These are phyloP conservation scores for Pichia nakasei DNA, from an alignment of 805 yeast genomes.

Conservation along the genomic window DNA sequence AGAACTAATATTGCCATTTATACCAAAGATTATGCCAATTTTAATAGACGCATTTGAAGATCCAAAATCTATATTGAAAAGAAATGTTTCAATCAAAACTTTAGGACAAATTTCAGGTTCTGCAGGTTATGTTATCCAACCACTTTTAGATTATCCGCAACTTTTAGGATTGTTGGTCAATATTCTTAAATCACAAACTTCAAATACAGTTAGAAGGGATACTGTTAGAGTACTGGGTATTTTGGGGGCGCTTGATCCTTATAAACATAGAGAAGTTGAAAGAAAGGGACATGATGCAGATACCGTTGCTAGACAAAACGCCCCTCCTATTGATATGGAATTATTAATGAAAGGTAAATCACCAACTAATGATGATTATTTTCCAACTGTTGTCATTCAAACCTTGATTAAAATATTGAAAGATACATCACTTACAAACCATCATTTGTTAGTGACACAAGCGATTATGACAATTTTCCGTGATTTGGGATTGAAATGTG, in stretches of 20 bases:
- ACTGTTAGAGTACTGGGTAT: constrained; percentile 87
- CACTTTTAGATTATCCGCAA: constrained; percentile 85
- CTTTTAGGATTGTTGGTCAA: constrained; percentile 72
- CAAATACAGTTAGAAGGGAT: constrained; percentile 70
- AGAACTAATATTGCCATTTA: constrained; percentile 65
- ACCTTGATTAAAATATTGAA: constrained; percentile 75
- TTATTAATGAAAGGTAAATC: constrained; percentile 89
- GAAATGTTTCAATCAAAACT: constrained; percentile 84
- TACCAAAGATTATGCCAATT: constrained; percentile 76
- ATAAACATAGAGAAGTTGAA: constrained; percentile 87
- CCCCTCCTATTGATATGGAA: constrained; percentile 86
- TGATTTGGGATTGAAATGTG: constrained; percentile 80
- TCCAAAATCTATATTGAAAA: constrained; percentile 77
- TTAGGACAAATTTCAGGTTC: constrained; percentile 84
- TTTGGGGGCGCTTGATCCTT: constrained; percentile 94
- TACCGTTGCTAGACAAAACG: constrained; percentile 60
- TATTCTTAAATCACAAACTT: constrained; percentile 72
- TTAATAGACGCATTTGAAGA: constrained; percentile 84
- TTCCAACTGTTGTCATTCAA: constrained; percentile 88
- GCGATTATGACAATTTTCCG: constrained; percentile 88
- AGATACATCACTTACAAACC: constrained; percentile 76
- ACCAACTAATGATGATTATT: constrained; percentile 87
- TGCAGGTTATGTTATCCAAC: constrained; percentile 92
- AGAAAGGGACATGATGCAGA: constrained; percentile 33
- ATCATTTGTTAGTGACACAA: constrained; percentile 89